A percentile compares a stretch with the other conserved stretches of the same genome.
phyloP scores from a whole-genome alignment of 768 basidiomycete species.

The Pisolithus albus region DNA sequence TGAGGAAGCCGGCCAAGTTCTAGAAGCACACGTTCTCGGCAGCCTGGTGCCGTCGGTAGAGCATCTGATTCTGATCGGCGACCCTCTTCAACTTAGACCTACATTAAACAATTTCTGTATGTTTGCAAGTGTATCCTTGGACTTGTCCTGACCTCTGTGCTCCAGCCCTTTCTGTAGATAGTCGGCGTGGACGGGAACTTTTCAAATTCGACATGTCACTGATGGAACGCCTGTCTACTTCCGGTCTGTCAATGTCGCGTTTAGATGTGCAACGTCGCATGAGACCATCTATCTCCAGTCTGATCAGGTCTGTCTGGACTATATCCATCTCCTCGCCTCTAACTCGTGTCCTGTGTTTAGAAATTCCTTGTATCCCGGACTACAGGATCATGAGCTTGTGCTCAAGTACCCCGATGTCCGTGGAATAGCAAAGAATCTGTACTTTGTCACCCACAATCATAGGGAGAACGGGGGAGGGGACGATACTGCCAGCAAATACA shows the following conservation, averaged over 20 bases:
- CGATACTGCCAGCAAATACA: constrained; percentile 62
- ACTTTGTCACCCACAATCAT: constrained; percentile 60
- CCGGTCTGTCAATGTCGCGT: constrained; percentile 58
- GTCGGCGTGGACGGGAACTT: constrained; percentile 42
- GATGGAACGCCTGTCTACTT: constrained; percentile 63
- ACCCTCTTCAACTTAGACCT: constrained; percentile 69
- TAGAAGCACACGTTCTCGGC: constrained; percentile 69
- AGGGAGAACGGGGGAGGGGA: constrained; percentile 52
- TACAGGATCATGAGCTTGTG: constrained; percentile 54
- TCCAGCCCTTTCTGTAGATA: constrained; percentile 64
- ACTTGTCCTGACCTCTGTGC: not conserved
- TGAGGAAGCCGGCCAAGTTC: constrained; percentile 78
- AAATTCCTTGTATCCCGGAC: constrained; percentile 52
- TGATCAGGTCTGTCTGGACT: constrained; percentile 24
- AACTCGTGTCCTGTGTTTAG: constrained; percentile 20
- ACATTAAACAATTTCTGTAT: constrained; percentile 56
- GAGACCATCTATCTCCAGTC: constrained; percentile 60
- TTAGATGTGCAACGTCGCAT: constrained; percentile 71
- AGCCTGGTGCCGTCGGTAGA: constrained; percentile 59
- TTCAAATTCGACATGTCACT: constrained; percentile 68
- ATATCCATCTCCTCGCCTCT: not conserved
- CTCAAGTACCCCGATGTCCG: constrained; percentile 45
- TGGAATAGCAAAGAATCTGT: constrained; percentile 58
- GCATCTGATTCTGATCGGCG: constrained; percentile 76
- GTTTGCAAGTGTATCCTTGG: constrained; percentile 7